These are phyloP conservation scores for Teunomyces panamensis DNA, from an alignment of 805 yeast species.

Conservation along the genomic window DNA sequence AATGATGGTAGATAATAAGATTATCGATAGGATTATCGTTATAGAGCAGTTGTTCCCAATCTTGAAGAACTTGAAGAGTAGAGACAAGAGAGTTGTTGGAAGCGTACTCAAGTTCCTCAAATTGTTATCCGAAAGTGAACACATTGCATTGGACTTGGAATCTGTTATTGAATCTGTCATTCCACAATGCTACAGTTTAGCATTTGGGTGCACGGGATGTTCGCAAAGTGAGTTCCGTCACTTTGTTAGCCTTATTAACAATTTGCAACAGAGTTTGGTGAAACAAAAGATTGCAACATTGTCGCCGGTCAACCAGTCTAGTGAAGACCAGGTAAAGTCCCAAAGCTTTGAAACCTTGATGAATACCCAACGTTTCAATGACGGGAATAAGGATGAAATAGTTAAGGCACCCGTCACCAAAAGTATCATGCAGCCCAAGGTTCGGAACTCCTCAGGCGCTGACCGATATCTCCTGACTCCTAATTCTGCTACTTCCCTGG, in stretches of 20 bases:
- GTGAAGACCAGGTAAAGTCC: not conserved
- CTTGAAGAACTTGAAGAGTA: constrained; percentile 68
- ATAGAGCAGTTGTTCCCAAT: constrained; percentile 81
- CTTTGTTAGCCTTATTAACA: constrained; percentile 21
- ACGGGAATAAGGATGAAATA: constrained; percentile 19
- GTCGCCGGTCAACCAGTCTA: not conserved
- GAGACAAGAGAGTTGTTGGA: constrained; percentile 63
- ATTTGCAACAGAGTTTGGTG: constrained; percentile 14
- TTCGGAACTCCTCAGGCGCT: not conserved
- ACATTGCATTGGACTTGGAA: constrained; percentile 30
- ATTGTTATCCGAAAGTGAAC: constrained; percentile 48
- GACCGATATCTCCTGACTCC: not conserved
- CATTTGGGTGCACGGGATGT: constrained; percentile 40
- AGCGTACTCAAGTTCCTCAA: constrained; percentile 49
- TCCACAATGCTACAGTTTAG: constrained; percentile 27
- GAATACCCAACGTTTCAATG: constrained; percentile 24
- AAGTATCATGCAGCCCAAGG: constrained; percentile 19
- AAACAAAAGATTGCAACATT: constrained; percentile 11
- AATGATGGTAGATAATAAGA: constrained; percentile 52
- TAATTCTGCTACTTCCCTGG: not conserved
- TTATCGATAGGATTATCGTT: constrained; percentile 68
- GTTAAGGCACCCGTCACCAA: constrained; percentile 21
- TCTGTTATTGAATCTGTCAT: constrained; percentile 25
- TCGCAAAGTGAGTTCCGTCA: constrained; percentile 29
- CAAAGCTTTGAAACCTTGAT: constrained; percentile 28